A percentile compares a stretch with the other conserved stretches of the same genome.
These are phyloP conservation scores for Tolypocladium capitatum DNA, from an alignment of 2,329 filamentous ascomycete genomes.

Conservation along the genomic window DNA sequence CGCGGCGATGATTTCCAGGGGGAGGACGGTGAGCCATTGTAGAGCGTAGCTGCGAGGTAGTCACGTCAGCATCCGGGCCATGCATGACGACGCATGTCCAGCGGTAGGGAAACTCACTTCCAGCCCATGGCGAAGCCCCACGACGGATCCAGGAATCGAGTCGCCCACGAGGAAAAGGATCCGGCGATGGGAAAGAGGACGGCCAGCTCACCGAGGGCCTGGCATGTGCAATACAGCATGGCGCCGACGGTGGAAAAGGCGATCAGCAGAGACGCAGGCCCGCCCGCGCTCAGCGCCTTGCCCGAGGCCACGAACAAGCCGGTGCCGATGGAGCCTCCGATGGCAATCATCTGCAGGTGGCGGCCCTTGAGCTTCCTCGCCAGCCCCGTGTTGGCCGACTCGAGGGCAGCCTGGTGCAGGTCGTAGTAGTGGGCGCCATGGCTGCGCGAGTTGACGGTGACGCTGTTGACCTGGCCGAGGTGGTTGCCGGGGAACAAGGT, in stretches of 20 bases:
- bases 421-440: slow-evolving; percentile 39
- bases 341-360: slow-evolving; percentile 95
- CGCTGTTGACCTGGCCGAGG: slow-evolving; percentile 20
- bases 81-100: too few species aligned
- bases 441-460: neutral
- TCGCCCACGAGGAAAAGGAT: slow-evolving; percentile 85
- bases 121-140: slow-evolving; percentile 95
- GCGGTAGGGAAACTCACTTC: slow-evolving; percentile 45
- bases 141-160: slow-evolving; percentile 80
- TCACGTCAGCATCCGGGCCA: neutral
- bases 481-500: slow-evolving; percentile 33
- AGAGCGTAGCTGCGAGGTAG: slow-evolving; percentile 52
- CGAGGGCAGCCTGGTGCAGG: slow-evolving; percentile 46
- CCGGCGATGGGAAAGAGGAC: slow-evolving; percentile 84
- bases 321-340: slow-evolving; percentile 83
- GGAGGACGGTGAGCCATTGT: slow-evolving; percentile 75
- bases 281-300: slow-evolving; percentile 54
- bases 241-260: slow-evolving; percentile 67
- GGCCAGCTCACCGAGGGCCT: slow-evolving; percentile 82
- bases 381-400: slow-evolving; percentile 64
- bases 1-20: slow-evolving; percentile 76
- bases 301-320: slow-evolving; percentile 82
- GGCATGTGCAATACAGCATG: slow-evolving; percentile 87
- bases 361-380: slow-evolving; percentile 66
- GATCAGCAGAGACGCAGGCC: slow-evolving; percentile 64